These are phyloP conservation scores for Gracilaria domingensis DNA, from an alignment of 23 red algal genomes.

Conservation along the genomic window DNA sequence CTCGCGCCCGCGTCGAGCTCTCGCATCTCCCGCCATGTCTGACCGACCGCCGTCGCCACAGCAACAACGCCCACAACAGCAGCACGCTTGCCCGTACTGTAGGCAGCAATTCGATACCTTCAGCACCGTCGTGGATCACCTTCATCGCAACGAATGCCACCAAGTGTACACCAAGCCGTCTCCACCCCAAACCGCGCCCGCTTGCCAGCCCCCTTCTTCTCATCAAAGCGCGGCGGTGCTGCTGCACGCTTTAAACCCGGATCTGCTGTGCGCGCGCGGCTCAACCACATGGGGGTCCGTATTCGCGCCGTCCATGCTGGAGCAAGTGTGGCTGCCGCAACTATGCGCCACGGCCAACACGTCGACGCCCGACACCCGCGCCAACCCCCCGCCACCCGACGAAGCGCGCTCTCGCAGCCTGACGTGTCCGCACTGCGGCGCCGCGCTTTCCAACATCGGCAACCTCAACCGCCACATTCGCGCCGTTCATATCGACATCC, in stretches of 20 bases:
- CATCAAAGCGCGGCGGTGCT: neutral
- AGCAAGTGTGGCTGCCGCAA: neutral
- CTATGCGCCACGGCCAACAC: neutral
- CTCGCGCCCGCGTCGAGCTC: neutral
- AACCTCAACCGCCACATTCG: slow-evolving; percentile 36
- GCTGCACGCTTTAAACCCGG: neutral
- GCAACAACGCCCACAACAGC: too few species aligned
- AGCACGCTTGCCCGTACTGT: slow-evolving; percentile 5
- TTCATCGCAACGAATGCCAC: slow-evolving; percentile 9
- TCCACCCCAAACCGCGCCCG: neutral
- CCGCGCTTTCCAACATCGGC: neutral
- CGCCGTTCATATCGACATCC: slow-evolving; percentile 2
- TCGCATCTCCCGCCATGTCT: neutral
- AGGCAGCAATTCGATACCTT: neutral
- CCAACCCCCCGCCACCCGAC: neutral
- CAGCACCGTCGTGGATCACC: slow-evolving; percentile 10
- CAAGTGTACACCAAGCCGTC: neutral
- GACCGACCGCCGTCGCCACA: too few species aligned
- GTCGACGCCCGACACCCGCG: neutral
- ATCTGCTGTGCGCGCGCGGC: neutral
- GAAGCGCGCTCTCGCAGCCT: neutral
- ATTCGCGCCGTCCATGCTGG: neutral
- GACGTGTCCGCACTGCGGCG: neutral
- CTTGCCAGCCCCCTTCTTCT: neutral
- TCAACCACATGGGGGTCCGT: neutral